Base-by-base conservation (phyloP, 768 basidiomycete species). In the Psilocybe azurescens region DNA sequence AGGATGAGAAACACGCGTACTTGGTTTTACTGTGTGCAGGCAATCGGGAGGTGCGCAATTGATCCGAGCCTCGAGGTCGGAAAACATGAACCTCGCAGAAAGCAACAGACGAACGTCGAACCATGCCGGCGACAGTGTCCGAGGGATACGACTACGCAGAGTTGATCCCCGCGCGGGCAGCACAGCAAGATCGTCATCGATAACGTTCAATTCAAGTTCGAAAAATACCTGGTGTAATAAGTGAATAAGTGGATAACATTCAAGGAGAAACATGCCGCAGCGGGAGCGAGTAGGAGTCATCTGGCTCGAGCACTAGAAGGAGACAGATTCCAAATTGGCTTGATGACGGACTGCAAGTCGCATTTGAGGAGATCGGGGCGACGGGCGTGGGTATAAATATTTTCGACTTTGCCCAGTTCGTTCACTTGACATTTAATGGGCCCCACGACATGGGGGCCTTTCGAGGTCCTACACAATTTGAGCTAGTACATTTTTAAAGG, bases 21-120 rank as follows among this genome's bases (percentile, higher is more conserved):
- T 36, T 36, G 11, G 11, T 36, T 11, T 36, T 36, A 36, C 33
- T 36, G 33, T 36, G 33, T 36, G 33, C 33, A 36, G 11, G 33
- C 6, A 36, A 36, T 8, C n/a, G n/a, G 33, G 13, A 18, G 52
- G 7, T 29, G 36, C 8, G 53, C 20, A 36, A 20, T 47, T 56
- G 60, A 61, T 61, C 54, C 60, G 54, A 24, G 24, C 24, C 24
- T 24, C 24, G 24, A 61, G 47, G 36, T 39, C 47, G 47, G 36
- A 44, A 44, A 6, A 44, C 41, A 39, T 39, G 38, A 39, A 14
- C 38, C 38, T 14, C 38, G 14, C 38, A 44, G 41, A 44, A 44
- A 44, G 41, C 14, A 44, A 14, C 38, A 39, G 38, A 14, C 9
- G 38, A 14, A 14, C n/a, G 41, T 14, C 41, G 41, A 44, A 44